Evolutionary conservation across 768 basidiomycete genomes (phyloP).

Genomic region (Rhizopogon vulgaris): DNA sequence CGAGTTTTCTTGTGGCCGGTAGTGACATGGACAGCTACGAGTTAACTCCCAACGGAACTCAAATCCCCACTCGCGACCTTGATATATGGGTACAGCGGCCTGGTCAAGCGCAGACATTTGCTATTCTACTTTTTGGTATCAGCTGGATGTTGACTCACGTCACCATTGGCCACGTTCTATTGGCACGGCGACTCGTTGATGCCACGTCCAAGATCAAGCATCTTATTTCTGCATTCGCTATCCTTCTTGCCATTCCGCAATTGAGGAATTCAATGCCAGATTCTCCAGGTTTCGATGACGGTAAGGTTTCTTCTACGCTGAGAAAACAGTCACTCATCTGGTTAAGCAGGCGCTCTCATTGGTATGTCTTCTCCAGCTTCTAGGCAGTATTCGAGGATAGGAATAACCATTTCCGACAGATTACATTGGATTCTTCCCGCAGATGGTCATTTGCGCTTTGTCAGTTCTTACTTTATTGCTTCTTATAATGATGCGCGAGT

Average conservation of each 20-base stretch:
- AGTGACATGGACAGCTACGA: constrained; percentile 34
- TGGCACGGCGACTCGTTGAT: constrained; percentile 32
- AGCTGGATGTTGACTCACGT: constrained; percentile 54
- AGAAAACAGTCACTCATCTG: neutral
- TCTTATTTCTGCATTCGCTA: constrained; percentile 33
- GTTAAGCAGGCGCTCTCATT: constrained; percentile 36
- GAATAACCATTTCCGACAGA: constrained; percentile 25
- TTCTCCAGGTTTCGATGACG: constrained; percentile 42
- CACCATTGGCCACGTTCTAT: constrained; percentile 38
- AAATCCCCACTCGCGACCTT: constrained; percentile 34
- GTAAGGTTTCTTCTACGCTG: constrained; percentile 15
- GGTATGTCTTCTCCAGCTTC: constrained; percentile 25
- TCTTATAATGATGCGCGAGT: constrained; percentile 37
- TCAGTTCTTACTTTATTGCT: constrained; percentile 38
- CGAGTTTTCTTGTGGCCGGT: constrained; percentile 40
- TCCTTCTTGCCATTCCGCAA: constrained; percentile 43
- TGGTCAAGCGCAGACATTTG: constrained; percentile 36
- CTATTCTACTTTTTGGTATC: constrained; percentile 39
- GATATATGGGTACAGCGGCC: constrained; percentile 41
- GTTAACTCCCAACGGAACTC: constrained; percentile 12
- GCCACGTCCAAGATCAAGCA: constrained; percentile 30
- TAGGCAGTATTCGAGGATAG: neutral
- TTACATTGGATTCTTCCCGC: constrained; percentile 52
- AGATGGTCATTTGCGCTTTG: constrained; percentile 43
- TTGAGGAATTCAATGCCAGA: constrained; percentile 52